Base-by-base conservation (phyloP, 768 basidiomycete genomes). In the Mycena belliarum region DNA sequence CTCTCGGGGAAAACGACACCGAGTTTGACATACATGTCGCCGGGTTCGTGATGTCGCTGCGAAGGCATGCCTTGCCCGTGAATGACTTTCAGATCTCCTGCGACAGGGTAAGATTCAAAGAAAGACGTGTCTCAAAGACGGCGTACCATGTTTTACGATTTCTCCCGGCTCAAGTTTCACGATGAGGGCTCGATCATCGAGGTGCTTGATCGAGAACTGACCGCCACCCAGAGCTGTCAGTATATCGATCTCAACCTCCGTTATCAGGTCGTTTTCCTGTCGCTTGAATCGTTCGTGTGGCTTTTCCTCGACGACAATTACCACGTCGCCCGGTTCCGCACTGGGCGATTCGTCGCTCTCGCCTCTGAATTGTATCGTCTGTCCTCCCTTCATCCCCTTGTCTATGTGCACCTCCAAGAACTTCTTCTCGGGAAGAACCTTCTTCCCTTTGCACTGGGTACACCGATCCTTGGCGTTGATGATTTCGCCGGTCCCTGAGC, bases 11-110 rank as follows among this genome's bases (percentile, higher is more conserved):
- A 99, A 57, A 80, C 84, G 69, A 99, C 91, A 61, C 80, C 79
- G 65, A 98, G 75, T 69, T 87, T 90, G 73, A 99, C 82, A 70
- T 85, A 94, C 59, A 99, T 82, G 74, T 98, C 94, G 37, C 97
- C 97, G 38, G 87, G 84, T 70, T 99, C 95, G 75, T 98, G 97
- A 75, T 98, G 96, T 59, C 97, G 87, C 72, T 91, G 91, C 49
- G 97, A 98, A 14, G 96, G 97, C 97, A 99, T 99, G 60, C 97
- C 97, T 76, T 98, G 95, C 6, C 91, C 92, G 47, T 83, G 83
- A 65, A 99, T 89, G 63, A 95, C 88, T 75, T 97, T 98, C 68
- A 95, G 69, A 42, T 90, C 88, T 59, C 90, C 96, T 95, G 66
- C 44, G 9, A 58, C 21, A 35, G 41, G 32, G 18, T 55, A 48